These are phyloP conservation scores for Persicaria maculosa DNA, from an alignment of 148 eudicot genomes.

Conservation along the genomic window DNA sequence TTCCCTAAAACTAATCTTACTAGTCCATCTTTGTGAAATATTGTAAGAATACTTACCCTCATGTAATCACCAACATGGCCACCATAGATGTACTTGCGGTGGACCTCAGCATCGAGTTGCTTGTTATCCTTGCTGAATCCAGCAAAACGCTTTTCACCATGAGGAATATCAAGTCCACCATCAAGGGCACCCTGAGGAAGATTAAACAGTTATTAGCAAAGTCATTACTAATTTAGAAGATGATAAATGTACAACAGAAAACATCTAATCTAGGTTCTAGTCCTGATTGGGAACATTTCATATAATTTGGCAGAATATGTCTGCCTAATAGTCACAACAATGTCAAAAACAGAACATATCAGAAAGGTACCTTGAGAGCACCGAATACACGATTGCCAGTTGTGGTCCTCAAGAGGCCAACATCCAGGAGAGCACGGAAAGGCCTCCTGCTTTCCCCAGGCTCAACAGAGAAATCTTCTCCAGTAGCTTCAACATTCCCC, in stretches of 20 bases:
- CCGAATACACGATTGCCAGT: slow-evolving; percentile 90
- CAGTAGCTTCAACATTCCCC: slow-evolving; percentile 82
- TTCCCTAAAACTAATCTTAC: background rate
- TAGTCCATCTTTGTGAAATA: background rate
- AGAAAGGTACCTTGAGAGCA: slow-evolving; percentile 61
- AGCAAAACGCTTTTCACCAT: slow-evolving; percentile 78
- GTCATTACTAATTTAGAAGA: background rate
- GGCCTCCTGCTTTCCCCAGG: slow-evolving; percentile 75
- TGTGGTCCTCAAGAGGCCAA: slow-evolving; percentile 74
- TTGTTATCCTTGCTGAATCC: slow-evolving; percentile 60
- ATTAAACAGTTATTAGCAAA: background rate
- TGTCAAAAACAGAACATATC: background rate
- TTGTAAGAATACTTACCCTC: slow-evolving; percentile 24
- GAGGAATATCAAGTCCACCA: slow-evolving; percentile 82
- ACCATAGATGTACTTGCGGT: slow-evolving; percentile 66
- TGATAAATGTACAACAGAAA: background rate
- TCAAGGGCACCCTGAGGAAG: slow-evolving; percentile 66
- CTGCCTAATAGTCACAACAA: no score
- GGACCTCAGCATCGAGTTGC: slow-evolving; percentile 66
- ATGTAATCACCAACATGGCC: slow-evolving; percentile 72
- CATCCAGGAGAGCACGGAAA: slow-evolving; percentile 84
- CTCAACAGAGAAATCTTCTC: slow-evolving; percentile 83
- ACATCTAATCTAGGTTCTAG: background rate
- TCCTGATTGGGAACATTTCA: no score
- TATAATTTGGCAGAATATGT: background rate